These are phyloP conservation scores for Epichloe baconii DNA, from an alignment of 2,329 filamentous ascomycete genomes.

Conservation along the genomic window DNA sequence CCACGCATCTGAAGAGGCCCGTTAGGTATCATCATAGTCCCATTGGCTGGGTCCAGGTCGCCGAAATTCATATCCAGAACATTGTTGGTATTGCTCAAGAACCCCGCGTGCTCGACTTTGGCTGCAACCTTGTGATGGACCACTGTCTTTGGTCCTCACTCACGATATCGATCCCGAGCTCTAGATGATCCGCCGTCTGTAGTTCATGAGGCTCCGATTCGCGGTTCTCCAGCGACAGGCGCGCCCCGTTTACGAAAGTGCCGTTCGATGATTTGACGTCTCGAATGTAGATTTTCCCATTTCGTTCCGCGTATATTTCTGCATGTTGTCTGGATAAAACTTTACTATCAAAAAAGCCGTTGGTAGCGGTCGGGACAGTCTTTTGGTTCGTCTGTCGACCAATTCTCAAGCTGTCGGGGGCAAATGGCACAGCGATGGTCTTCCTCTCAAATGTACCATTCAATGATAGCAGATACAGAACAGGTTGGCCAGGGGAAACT, in stretches of 20 bases:
- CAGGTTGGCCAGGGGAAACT: slow-evolving; percentile 51
- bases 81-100: slow-evolving; percentile 61
- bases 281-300: slow-evolving; percentile 87
- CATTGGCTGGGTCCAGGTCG: slow-evolving; percentile 73
- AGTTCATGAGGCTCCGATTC: slow-evolving; percentile 94
- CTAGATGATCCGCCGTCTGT: slow-evolving; percentile 79
- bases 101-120: slow-evolving; percentile 89
- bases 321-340: slow-evolving; percentile 92
- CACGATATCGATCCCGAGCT: slow-evolving; percentile 95
- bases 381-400: slow-evolving; percentile 96
- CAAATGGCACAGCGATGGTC: slow-evolving; percentile 84
- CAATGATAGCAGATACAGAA: slow-evolving; percentile 76
- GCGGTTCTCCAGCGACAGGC: slow-evolving; percentile 83
- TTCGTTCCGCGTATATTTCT: slow-evolving; percentile 77
- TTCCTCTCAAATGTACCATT: slow-evolving; percentile 97
- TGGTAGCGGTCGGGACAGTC: slow-evolving; percentile 77
- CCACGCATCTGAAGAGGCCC: slow-evolving; percentile 59
- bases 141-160: slow-evolving; percentile 95
- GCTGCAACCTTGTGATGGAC: slow-evolving; percentile 97
- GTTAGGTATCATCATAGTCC: slow-evolving; percentile 56
- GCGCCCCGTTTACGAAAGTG: slow-evolving; percentile 89
- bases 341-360: slow-evolving; percentile 97
- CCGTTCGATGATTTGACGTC: slow-evolving; percentile 98
- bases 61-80: slow-evolving; percentile 83
- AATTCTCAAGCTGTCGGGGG: slow-evolving; percentile 86